phyloP scores from a whole-genome alignment of 129 eudicot species.

The Saussurea involucrata region DNA sequence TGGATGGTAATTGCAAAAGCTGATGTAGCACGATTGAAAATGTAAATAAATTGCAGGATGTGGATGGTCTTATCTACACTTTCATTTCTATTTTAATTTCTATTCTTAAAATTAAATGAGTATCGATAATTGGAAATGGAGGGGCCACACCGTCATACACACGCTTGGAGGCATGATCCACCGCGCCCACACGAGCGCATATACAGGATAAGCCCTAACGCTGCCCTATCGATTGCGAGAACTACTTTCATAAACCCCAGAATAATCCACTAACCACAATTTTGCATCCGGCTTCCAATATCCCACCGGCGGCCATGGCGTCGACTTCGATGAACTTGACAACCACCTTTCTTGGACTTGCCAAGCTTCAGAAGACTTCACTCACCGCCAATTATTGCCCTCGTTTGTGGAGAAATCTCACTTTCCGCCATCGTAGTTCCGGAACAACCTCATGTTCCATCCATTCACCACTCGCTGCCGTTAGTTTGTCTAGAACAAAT shows the following conservation, averaged over 20 bases:
- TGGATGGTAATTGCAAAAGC: too few species aligned
- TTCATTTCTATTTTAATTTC: too few species aligned
- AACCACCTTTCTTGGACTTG: conserved; percentile 44
- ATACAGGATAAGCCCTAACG: conserved; percentile 14
- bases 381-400: conserved; percentile 26
- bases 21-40: too few species aligned
- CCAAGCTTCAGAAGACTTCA: conserved; percentile 45
- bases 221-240: not conserved
- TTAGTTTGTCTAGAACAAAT: not conserved
- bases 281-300: too few species aligned
- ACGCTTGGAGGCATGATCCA: not conserved
- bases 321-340: conserved; percentile 62
- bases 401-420: conserved; percentile 17
- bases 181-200: conserved; percentile 1
- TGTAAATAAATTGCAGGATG: too few species aligned
- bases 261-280: not conserved
- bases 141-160: not conserved
- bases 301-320: conserved; percentile 46
- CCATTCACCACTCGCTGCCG: conserved; percentile 27
- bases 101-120: too few species aligned
- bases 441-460: conserved; percentile 11
- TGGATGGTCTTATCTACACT: too few species aligned
- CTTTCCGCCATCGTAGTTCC: conserved; percentile 12
- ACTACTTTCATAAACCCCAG: conserved; percentile 19
- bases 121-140: not conserved